Percentiles rank a stretch among this genome's conserved stretches.
These are phyloP conservation scores for Ananas comosus DNA, from an alignment of 176 grass and related monocot species.

Conservation along the genomic window DNA sequence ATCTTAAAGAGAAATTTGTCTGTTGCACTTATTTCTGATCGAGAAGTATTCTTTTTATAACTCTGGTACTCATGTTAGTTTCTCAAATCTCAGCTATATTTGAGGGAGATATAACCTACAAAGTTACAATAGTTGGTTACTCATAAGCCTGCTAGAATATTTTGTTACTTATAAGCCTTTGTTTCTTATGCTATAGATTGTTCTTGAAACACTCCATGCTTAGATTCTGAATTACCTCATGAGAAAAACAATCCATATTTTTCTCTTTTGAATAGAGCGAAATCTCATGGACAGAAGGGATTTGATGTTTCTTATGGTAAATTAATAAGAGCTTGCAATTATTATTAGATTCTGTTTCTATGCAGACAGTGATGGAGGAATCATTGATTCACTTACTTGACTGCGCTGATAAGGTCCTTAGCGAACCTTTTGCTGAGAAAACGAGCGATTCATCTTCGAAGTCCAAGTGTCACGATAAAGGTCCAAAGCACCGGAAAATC, in stretches of 20 bases:
- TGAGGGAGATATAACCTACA: background rate
- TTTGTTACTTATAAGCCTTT: background rate
- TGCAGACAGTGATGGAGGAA: constrained; percentile 34
- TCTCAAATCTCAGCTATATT: background rate
- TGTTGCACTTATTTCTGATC: background rate
- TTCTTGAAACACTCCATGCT: background rate
- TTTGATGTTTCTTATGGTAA: background rate
- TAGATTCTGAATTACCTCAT: background rate
- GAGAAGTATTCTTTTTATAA: too few species aligned
- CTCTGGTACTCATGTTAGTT: background rate
- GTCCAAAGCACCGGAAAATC: background rate
- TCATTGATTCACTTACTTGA: constrained; percentile 59
- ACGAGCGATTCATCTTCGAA: constrained; percentile 14
- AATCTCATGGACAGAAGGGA: background rate
- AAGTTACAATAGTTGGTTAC: background rate
- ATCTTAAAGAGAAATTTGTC: background rate
- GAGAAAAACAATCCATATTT: background rate
- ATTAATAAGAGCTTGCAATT: background rate
- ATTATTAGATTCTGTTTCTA: constrained; percentile 12
- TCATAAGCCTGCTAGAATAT: background rate
- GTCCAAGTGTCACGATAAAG: constrained; percentile 14
- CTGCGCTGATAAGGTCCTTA: constrained; percentile 41
- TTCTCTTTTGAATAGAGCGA: background rate
- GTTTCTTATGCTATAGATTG: background rate
- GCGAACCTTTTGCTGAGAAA: constrained; percentile 17